A percentile compares a stretch with the other conserved stretches of the same genome.
phyloP scores from a whole-genome alignment of 495 filamentous ascomycete species.

The Stereocaulon alpinum region DNA sequence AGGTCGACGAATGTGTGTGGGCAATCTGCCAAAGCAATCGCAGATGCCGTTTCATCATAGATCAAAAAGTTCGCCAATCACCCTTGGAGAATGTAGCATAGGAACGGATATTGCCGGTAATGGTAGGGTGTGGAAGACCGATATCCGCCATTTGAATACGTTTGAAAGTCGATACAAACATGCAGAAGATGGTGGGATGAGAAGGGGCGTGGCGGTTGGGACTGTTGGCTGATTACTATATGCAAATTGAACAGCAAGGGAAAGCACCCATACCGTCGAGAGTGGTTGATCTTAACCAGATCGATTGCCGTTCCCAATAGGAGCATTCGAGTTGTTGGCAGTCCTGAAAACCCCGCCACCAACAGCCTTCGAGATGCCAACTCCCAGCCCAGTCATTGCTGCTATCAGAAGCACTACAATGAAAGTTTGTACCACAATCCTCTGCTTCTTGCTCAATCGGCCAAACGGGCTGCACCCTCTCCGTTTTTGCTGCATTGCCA shows the following conservation, averaged over 20 bases:
- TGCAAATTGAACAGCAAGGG: too few relatives aligned
- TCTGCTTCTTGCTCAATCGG: constrained; percentile 40
- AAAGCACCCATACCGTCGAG: too few relatives aligned
- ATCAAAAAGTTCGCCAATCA: too few relatives aligned
- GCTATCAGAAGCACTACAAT: constrained; percentile 49
- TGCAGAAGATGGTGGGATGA: background rate
- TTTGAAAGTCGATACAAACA: background rate
- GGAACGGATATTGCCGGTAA: background rate
- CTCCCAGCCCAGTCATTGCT: constrained; percentile 47
- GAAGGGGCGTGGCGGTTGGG: background rate
- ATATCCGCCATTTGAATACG: background rate
- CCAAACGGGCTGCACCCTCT: constrained; percentile 32
- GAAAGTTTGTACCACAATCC: constrained; percentile 39
- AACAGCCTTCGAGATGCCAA: constrained; percentile 53
- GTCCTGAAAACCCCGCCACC: constrained; percentile 47
- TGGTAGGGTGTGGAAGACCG: background rate
- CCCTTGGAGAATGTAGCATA: background rate
- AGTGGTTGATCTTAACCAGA: background rate
- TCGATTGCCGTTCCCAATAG: constrained; percentile 14
- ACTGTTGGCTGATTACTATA: too few relatives aligned
- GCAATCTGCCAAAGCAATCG: too few relatives aligned
- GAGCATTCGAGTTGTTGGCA: constrained; percentile 23
- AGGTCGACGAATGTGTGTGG: too few relatives aligned
- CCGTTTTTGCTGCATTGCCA: background rate
- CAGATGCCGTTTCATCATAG: too few relatives aligned